Evolutionary conservation across 2,329 filamentous ascomycete genomes (phyloP), one percentile per base, ranked within the genome.

Genomic region (Sarocladium strictum): DNA sequence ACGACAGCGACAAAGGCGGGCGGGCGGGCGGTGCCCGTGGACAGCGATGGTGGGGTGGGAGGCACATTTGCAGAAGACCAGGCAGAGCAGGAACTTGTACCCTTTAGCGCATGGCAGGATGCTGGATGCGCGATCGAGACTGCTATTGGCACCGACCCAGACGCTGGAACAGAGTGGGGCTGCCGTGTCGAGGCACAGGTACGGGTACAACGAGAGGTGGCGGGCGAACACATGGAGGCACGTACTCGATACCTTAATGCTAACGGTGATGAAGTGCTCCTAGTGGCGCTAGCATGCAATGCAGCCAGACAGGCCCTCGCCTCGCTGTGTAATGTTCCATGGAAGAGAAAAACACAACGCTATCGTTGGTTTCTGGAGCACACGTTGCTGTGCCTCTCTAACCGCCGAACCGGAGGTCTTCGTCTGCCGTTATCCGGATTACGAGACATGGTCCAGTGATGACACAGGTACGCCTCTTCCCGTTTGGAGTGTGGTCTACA

Each of bases 341-440:
- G 43, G 43, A 47, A n/a, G n/a, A n/a, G n/a, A n/a, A 29, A 24
- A 26, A 43, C 21, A 21, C n/a, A 27, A 43, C n/a, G 35, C 35
- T 17, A 43, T 23, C 40, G 43, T 27, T 47, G 43, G 43, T 9
- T 27, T 7, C 11, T 11, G 7, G 29, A 10, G 14, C 7, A 11
- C 15, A 15, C 17, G 24, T n/a, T 47, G 43, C 43, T 47, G 43
- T 47, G 43, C 43, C 43, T 47, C 43, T 23, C 43, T 47, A 47
- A 12, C 43, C 43, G 43, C 43, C 43, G 24, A 47, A 29, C 24
- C 23, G 21, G 14, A 3, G 43, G 3, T 15, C 19, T 11, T 47
- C 3, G 23, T 6, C 23, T 47, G 43, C 43, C 43, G 43, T 47
- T 29, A 47, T 47, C 43, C 43, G 43, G 24, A 15, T 47, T 29